A percentile compares a stretch with the other conserved stretches of the same genome.
These are phyloP conservation scores for Carex parvula DNA, from an alignment of 176 grass and related monocot species.

Conservation along the genomic window DNA sequence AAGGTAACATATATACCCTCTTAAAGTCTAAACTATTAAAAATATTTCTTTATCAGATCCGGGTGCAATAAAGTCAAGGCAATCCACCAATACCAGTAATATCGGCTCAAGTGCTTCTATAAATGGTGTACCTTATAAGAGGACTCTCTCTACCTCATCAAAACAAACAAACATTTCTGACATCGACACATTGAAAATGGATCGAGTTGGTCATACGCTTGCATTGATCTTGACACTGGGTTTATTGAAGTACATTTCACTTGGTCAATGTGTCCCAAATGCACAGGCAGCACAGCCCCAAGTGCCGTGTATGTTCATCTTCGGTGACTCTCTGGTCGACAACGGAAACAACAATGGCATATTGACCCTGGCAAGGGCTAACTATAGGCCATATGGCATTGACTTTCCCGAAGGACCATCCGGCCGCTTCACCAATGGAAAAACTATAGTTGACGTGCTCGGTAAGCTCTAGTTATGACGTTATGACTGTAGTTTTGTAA, in stretches of 20 bases:
- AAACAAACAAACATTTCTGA: not conserved
- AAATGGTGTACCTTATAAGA: constrained; percentile 11
- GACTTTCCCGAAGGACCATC: constrained; percentile 64
- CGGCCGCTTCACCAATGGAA: constrained; percentile 90
- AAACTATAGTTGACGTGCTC: constrained; percentile 80
- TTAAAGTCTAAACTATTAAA: not conserved
- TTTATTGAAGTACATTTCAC: not conserved
- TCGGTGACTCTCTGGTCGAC: constrained; percentile 87
- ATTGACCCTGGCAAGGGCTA: constrained; percentile 67
- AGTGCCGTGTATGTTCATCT: constrained; percentile 82
- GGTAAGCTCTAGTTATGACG: constrained; percentile 29
- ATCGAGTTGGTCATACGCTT: not conserved
- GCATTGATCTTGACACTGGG: not conserved
- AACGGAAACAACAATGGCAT: constrained; percentile 95
- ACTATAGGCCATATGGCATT: constrained; percentile 81
- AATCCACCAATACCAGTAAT: not conserved
- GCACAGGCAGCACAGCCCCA: constrained; percentile 22
- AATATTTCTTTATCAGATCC: not conserved
- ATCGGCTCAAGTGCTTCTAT: not conserved
- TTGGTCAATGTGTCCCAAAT: not conserved
- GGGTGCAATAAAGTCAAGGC: not conserved
- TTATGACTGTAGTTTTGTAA: not conserved
- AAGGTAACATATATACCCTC: not conserved
- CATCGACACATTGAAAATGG: not conserved
- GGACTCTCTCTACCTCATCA: not conserved